These are phyloP conservation scores for Cantharellus cinnabarinus DNA, from an alignment of 768 basidiomycete species.

Conservation along the genomic window DNA sequence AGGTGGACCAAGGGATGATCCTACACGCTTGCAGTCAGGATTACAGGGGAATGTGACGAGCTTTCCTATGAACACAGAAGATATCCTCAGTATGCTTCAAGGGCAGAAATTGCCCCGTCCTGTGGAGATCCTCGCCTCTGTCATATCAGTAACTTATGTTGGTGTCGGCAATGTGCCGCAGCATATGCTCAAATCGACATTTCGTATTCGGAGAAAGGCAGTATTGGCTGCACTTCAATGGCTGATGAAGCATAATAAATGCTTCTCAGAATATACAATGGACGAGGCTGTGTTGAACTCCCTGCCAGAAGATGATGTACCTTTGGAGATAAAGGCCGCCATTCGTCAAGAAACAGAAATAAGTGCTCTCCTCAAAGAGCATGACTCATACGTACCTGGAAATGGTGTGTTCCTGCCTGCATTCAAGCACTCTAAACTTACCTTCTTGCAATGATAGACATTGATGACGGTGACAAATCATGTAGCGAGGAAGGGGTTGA, in stretches of 20 bases:
- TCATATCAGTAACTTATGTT: conserved; percentile 20
- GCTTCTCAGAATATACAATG: conserved; percentile 17
- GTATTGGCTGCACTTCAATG: conserved; percentile 19
- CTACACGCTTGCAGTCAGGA: conserved; percentile 9
- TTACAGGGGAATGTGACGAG: conserved; percentile 21
- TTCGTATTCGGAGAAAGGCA: conserved; percentile 16
- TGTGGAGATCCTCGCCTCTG: conserved; percentile 14
- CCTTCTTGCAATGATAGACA: too few relatives aligned
- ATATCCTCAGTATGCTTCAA: conserved; percentile 16
- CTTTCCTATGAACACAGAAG: conserved; percentile 14
- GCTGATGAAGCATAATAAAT: conserved; percentile 21
- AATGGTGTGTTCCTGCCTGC: background rate
- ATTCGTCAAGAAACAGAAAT: conserved; percentile 11
- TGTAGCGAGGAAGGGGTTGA: too few relatives aligned
- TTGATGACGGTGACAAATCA: too few relatives aligned
- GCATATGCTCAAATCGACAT: conserved; percentile 14
- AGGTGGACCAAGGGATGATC: conserved; percentile 2
- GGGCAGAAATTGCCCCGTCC: conserved; percentile 20
- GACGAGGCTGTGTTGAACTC: conserved; percentile 5
- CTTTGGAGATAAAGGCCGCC: conserved; percentile 12
- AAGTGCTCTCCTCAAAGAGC: conserved; percentile 1
- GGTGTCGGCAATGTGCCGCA: conserved; percentile 15
- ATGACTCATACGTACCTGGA: background rate
- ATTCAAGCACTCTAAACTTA: too few relatives aligned
- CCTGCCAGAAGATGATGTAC: conserved; percentile 20